These are phyloP conservation scores for Ophiostoma sp. DNA, from an alignment of 2,329 filamentous ascomycete genomes.

Conservation along the genomic window DNA sequence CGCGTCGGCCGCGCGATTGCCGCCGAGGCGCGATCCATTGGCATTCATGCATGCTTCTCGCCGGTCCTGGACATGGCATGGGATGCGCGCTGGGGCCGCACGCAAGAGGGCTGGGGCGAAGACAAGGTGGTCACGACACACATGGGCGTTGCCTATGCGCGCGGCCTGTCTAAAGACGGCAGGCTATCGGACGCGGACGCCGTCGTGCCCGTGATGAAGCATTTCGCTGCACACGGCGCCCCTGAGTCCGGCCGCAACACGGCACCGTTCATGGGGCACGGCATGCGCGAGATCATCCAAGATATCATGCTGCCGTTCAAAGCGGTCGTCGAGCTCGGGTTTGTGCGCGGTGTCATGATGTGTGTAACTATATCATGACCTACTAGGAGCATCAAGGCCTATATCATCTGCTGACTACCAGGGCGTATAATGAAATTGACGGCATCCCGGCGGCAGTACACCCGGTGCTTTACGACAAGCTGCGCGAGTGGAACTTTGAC, in stretches of 20 bases:
- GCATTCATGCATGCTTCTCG: constrained; percentile 16
- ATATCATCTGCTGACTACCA: neutral
- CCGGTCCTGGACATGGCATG: constrained; percentile 13
- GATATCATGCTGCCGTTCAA: constrained; percentile 16
- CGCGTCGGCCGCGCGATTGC: constrained; percentile 12
- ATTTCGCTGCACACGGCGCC: constrained; percentile 14
- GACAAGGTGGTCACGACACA: constrained; percentile 16
- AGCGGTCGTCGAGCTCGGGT: constrained; percentile 13
- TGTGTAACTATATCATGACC: neutral
- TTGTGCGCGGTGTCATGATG: constrained; percentile 17
- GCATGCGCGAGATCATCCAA: constrained; percentile 11
- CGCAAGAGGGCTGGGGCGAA: constrained; percentile 17
- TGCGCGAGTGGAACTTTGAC: constrained; percentile 13
- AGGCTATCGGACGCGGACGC: constrained; percentile 6
- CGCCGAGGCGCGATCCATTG: constrained; percentile 12
- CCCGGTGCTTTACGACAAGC: constrained; percentile 8
- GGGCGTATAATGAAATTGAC: constrained; percentile 17
- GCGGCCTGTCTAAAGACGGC: constrained; percentile 12
- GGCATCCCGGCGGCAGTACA: constrained; percentile 17
- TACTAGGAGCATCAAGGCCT: neutral
- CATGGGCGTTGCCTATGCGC: constrained; percentile 13
- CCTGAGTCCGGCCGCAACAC: constrained; percentile 15
- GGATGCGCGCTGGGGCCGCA: constrained; percentile 15
- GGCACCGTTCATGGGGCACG: constrained; percentile 1
- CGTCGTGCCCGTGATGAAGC: constrained; percentile 17